phyloP scores from a whole-genome alignment of 225 moss, liverwort and hornwort genomes.

The Straminergon stramineum region DNA sequence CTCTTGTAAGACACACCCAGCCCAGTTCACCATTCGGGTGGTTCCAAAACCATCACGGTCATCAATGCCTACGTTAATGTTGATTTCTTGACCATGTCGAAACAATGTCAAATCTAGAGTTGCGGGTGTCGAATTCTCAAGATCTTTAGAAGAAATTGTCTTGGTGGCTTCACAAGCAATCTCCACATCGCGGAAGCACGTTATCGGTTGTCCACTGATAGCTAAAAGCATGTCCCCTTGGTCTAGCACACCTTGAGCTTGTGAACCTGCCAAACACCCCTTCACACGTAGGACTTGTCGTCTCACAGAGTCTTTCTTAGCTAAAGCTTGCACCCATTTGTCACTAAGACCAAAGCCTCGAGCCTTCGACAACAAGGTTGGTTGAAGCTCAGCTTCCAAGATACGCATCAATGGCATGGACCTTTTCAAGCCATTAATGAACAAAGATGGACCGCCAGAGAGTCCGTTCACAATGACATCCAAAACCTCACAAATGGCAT shows the following conservation, averaged over 20 bases:
- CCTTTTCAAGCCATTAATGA: constrained; percentile 56
- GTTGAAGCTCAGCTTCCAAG: constrained; percentile 72
- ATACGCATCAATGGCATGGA: constrained; percentile 71
- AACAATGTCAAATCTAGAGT: constrained; percentile 57
- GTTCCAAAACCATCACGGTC: constrained; percentile 86
- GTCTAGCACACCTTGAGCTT: constrained; percentile 53
- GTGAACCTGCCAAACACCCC: constrained; percentile 80
- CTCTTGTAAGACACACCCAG: constrained; percentile 80
- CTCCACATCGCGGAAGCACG: constrained; percentile 80
- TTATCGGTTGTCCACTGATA: constrained; percentile 64
- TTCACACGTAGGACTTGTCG: constrained; percentile 83
- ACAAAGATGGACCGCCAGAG: constrained; percentile 41
- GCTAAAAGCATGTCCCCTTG: constrained; percentile 90
- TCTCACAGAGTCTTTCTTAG: constrained; percentile 53
- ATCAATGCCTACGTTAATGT: constrained; percentile 64
- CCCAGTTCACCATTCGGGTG: constrained; percentile 82
- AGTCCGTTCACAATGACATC: constrained; percentile 49
- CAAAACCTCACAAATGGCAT: constrained; percentile 53
- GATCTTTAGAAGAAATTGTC: not conserved
- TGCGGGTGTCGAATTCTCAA: not conserved
- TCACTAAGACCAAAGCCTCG: constrained; percentile 79
- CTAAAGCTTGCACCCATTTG: constrained; percentile 77
- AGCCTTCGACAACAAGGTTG: constrained; percentile 72
- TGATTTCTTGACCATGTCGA: constrained; percentile 61
- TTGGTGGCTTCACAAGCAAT: constrained; percentile 64